A percentile compares a stretch with the other conserved stretches of the same genome.
Conservation (phyloP, 495 filamentous ascomycete genomes). For the Penicillium desertorum region DNA sequence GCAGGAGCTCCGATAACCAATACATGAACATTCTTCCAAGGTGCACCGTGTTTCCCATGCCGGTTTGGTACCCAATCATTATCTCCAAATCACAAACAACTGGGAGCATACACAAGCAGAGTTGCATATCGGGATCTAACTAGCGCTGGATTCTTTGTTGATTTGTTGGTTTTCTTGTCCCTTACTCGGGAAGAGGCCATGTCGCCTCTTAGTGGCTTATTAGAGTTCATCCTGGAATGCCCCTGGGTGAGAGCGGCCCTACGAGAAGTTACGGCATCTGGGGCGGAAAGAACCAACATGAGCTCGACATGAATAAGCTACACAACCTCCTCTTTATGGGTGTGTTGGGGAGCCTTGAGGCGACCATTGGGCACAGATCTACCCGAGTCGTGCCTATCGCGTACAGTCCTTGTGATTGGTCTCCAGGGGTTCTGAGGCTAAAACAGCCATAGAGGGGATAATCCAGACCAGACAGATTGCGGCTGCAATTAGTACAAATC, state of each 20-base stretch:
- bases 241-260: not conserved
- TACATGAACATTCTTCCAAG: not conserved
- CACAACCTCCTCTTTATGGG: not conserved
- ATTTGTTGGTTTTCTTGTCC: not conserved
- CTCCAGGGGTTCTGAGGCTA: constrained; percentile 7
- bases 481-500: not conserved
- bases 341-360: not conserved
- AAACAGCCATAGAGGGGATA: not conserved
- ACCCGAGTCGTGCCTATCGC: constrained; percentile 15
- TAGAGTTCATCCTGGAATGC: constrained; percentile 19
- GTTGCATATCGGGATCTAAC: not conserved
- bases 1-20: not conserved
- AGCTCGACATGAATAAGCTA: not conserved
- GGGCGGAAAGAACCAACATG: not conserved
- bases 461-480: not conserved
- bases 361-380: constrained; percentile 9
- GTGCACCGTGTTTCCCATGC: not conserved
- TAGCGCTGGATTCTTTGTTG: not conserved
- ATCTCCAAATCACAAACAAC: not conserved
- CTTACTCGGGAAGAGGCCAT: not conserved
- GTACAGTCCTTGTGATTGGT: constrained; percentile 5
- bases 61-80: not conserved
- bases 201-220: constrained; percentile 9
- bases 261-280: not conserved
- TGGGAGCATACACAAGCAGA: not conserved